These are phyloP conservation scores for Naganishia onofrii DNA, from an alignment of 768 basidiomycete genomes.

Conservation along the genomic window DNA sequence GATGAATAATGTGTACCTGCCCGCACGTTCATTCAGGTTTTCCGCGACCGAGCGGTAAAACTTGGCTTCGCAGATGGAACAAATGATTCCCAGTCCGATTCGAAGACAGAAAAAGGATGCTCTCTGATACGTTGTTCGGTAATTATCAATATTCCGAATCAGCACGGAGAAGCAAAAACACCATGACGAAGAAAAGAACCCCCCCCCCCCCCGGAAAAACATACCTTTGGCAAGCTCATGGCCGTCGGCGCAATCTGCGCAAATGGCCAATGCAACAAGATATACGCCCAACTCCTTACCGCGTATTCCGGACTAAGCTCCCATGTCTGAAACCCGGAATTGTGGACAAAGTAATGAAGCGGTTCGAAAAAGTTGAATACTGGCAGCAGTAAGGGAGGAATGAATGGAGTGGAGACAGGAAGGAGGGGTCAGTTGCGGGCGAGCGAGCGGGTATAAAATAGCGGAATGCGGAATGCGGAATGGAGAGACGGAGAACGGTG, in stretches of 20 bases:
- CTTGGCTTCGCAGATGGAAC: conserved; percentile 71
- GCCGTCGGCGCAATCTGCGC: conserved; percentile 56
- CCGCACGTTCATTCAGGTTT: conserved; percentile 80
- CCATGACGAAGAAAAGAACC: no score
- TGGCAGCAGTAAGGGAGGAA: conserved; percentile 54
- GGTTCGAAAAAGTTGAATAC: conserved; percentile 99
- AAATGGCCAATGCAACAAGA: conserved; percentile 70
- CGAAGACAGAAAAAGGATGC: conserved; percentile 85
- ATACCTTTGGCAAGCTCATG: conserved; percentile 66
- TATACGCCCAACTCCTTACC: conserved; percentile 93
- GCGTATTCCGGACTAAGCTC: conserved; percentile 86
- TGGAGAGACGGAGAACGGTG: conserved; percentile 31
- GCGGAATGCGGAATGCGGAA: no score
- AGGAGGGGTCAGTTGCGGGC: no score
- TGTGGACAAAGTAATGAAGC: conserved; percentile 80
- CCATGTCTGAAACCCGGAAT: conserved; percentile 96
- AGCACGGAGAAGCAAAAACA: background rate
- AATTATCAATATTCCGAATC: no score
- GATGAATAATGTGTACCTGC: conserved; percentile 88
- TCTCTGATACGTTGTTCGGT: no score
- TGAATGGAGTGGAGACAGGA: no score
- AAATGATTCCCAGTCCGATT: conserved; percentile 70
- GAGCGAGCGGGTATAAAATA: no score
- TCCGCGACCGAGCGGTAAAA: conserved; percentile 78
- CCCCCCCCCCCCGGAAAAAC: no score